These are phyloP conservation scores for Aspergillus funiculosus DNA, from an alignment of 495 filamentous ascomycete species.

Conservation along the genomic window DNA sequence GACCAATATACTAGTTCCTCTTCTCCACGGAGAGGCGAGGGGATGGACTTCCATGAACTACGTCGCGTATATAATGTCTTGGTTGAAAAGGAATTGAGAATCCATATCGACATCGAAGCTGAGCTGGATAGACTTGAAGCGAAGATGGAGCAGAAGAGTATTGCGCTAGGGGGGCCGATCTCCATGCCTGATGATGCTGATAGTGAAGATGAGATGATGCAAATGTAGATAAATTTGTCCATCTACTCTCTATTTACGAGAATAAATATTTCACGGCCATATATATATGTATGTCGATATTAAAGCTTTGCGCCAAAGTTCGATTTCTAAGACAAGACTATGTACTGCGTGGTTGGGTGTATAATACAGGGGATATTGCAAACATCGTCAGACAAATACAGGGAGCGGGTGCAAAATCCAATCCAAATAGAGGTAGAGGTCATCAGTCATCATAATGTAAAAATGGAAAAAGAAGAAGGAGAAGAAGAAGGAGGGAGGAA, in stretches of 20 bases:
- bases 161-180: slow-evolving; percentile 19
- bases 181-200: slow-evolving; percentile 28
- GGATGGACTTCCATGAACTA: slow-evolving; percentile 38
- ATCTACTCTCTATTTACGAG: not conserved
- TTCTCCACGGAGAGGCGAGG: slow-evolving; percentile 10
- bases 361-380: slow-evolving; percentile 16
- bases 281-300: too few species aligned
- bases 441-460: slow-evolving; percentile 9
- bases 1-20: not conserved
- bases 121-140: slow-evolving; percentile 21
- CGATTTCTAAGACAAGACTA: not conserved
- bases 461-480: not conserved
- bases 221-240: slow-evolving; percentile 4
- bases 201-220: slow-evolving; percentile 23
- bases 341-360: not conserved
- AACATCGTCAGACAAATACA: slow-evolving; percentile 16
- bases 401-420: slow-evolving; percentile 8
- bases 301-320: not conserved
- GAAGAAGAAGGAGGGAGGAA: not conserved
- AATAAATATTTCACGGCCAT: too few species aligned
- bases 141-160: slow-evolving; percentile 11
- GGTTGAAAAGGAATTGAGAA: slow-evolving; percentile 48
- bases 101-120: slow-evolving; percentile 41
- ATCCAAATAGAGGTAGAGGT: slow-evolving; percentile 7
- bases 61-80: slow-evolving; percentile 45